These are phyloP conservation scores for Blepharisma undulans DNA, from an alignment of 169 alveolate species.

Conservation along the genomic window DNA sequence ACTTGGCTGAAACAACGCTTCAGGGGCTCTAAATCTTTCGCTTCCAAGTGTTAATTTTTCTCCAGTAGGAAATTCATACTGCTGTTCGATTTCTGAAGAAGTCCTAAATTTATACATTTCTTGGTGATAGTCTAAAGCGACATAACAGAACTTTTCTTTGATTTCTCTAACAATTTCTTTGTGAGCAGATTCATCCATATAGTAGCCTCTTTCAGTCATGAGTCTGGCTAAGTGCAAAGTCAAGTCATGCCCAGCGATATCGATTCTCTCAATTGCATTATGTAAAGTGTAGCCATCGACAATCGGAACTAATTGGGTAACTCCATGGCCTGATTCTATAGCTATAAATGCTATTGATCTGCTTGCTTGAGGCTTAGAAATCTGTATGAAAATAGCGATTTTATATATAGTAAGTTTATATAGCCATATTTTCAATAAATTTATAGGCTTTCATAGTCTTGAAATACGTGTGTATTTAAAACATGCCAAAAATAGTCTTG, in stretches of 20 bases:
- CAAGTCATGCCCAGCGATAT: slow-evolving; percentile 90
- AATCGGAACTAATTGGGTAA: slow-evolving; percentile 90
- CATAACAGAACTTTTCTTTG: slow-evolving; percentile 81
- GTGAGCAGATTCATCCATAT: slow-evolving; percentile 81
- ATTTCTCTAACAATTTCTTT: slow-evolving; percentile 73
- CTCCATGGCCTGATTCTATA: slow-evolving; percentile 94
- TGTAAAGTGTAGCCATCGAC: slow-evolving; percentile 88
- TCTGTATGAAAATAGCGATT: too few species aligned
- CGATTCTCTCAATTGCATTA: slow-evolving; percentile 85
- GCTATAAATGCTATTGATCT: too few species aligned
- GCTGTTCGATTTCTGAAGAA: slow-evolving; percentile 49
- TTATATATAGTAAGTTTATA: too few species aligned
- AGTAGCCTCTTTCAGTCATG: slow-evolving; percentile 76
- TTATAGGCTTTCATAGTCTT: too few species aligned
- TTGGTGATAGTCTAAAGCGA: slow-evolving; percentile 4
- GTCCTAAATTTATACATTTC: slow-evolving; percentile 46
- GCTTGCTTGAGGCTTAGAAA: too few species aligned
- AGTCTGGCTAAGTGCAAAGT: slow-evolving; percentile 46
- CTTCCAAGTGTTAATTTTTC: slow-evolving; percentile 60
- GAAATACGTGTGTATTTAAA: too few species aligned
- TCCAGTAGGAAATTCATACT: slow-evolving; percentile 86
- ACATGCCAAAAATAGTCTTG: too few species aligned
- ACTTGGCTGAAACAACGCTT: slow-evolving; percentile 82
- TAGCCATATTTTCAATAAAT: too few species aligned
- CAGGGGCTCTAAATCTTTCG: slow-evolving; percentile 87